Base-by-base conservation (phyloP, 257 asterid species). In the Penstemon eatonii region DNA sequence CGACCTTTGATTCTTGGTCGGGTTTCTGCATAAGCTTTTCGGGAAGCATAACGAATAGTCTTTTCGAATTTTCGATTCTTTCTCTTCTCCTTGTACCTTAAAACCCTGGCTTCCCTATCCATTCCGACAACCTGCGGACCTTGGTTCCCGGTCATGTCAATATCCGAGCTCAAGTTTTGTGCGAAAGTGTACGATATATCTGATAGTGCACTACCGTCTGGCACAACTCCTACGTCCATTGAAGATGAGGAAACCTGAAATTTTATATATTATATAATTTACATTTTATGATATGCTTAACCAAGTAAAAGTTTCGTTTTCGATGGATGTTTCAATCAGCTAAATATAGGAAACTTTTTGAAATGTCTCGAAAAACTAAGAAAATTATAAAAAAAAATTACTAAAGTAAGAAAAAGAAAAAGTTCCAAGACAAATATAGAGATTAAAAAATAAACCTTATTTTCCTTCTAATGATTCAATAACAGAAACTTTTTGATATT, bases 1-100 rank as follows among this genome's bases (percentile, higher is more conserved):
- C 95, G 81, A 33, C 96, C 96, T 68, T 89, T 87, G 9, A 89
- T 76, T 60, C 96, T 85, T 2, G 96, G 96, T 78, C 96, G 81
- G 10, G 78, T 80, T 69, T 87, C 96, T 0, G 95, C 96, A 46
- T 89, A 89, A 5, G 95, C 96, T 67, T 89, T 89, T 57, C 95
- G 76, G 1, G 95, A 87, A 25, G 95, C 95, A 40, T 89, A 89
- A 7, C 95, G 86, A 58, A 87, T 83, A 1, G 96, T 87, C 78
- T 89, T 89, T 71, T 84, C 83, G 58, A 85, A 89, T 56, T 79
- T 89, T 68, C 95, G 74, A 46, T 81, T 89, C 73, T 89, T 89
- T 39, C 87, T 79, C 78, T 84, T 87, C 77, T 89, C 96, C 73
- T 67, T 87, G 61, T 89, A 89, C 84, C 96, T 79, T 65, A 89